These are phyloP conservation scores for Boletus rubroflammeus DNA, from an alignment of 768 basidiomycete genomes.

Conservation along the genomic window DNA sequence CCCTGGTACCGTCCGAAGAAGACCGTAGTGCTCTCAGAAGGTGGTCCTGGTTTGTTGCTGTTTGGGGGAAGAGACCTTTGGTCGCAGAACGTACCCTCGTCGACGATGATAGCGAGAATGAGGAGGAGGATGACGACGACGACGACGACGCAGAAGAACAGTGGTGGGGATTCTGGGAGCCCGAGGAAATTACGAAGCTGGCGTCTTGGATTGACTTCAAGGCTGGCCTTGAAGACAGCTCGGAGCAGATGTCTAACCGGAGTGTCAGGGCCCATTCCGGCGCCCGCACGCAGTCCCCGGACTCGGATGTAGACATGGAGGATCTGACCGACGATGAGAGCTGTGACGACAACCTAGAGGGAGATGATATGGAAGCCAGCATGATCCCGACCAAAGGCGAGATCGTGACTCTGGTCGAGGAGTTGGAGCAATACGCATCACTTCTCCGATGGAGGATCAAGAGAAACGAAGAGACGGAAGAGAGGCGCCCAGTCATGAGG, in stretches of 20 bases:
- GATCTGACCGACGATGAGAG: constrained; percentile 9
- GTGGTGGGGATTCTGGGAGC: constrained; percentile 80
- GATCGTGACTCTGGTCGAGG: constrained; percentile 45
- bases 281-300: background rate
- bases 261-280: background rate
- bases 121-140: constrained; percentile 28
- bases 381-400: constrained; percentile 30
- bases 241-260: constrained; percentile 7
- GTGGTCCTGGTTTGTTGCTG: constrained; percentile 79
- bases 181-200: constrained; percentile 59
- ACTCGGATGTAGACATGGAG: constrained; percentile 21
- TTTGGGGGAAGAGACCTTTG: constrained; percentile 59
- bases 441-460: constrained; percentile 56
- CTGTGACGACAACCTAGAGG: constrained; percentile 3
- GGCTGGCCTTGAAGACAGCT: constrained; percentile 36
- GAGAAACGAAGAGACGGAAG: constrained; percentile 28
- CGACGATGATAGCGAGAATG: constrained; percentile 27
- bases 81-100: constrained; percentile 23
- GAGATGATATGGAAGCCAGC: background rate
- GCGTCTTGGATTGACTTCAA: constrained; percentile 62
- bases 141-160: constrained; percentile 36
- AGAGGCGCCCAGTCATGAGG: background rate
- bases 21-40: constrained; percentile 51
- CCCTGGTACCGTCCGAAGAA: constrained; percentile 38
- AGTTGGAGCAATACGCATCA: constrained; percentile 56